Evolutionary conservation across 768 basidiomycete species (phyloP), one percentile per base, ranked within the genome.

Genomic region (Naganishia vishniacii): DNA sequence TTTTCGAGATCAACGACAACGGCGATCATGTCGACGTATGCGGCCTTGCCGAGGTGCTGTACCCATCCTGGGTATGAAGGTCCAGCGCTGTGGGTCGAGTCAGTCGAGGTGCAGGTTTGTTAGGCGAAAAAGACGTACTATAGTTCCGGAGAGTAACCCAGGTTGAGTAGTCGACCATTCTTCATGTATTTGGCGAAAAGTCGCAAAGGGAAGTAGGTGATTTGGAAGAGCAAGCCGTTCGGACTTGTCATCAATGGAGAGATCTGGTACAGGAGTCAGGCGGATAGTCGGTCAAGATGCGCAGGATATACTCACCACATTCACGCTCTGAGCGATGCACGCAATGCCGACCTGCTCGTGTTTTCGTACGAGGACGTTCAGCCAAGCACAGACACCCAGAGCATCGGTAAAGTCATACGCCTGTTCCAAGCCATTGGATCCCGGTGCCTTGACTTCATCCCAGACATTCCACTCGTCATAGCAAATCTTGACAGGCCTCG

Each of bases 341-440:
- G 84, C 84, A 49, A 85, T 83, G 65, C 83, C 82, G 46, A 85
- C 81, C 7, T 84, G 77, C 68, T 84, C 82, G 4, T 83, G 82
- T 56, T 85, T 83, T 18, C 84, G 79, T 6, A 85, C 80, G 65
- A 85, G 83, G 4, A 84, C 81, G 69, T 85, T 84, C 59, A 85
- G 73, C 83, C 84, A 85, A 9, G 82, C 78, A 2, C 82, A 83
- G 53, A 85, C 83, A 18, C 83, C 84, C 3, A 83, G 74, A 34
- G 82, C 82, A 69, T 83, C 83, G 9, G 81, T 82, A 20, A 82
- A 76, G 65, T 83, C 82, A 66, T 83, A 84, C 56, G 79, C 79
- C 71, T 83, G 82, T 67, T 83, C 83, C 1, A 82, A 80, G 3
- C 82, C 83, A 34, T 79, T 79, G 59, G 81, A 79, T 6, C 81